A percentile compares a stretch with the other conserved stretches of the same genome.
These are phyloP conservation scores for Heritiera fomes DNA, from an alignment of 345 rosid species.

Conservation along the genomic window DNA sequence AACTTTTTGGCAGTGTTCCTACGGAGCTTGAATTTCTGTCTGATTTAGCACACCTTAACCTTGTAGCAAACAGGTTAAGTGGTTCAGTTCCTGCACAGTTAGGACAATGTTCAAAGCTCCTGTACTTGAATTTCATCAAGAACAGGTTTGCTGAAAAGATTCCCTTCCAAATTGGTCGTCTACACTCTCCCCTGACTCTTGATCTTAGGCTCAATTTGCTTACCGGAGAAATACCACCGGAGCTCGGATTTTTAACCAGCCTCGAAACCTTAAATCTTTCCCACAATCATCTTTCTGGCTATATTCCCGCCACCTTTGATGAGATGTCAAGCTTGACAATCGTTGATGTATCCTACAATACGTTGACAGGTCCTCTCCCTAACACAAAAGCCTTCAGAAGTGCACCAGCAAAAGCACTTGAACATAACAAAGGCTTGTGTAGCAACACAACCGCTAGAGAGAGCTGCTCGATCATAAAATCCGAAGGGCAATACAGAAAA, in stretches of 20 bases:
- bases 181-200: conserved; percentile 25
- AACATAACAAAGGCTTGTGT: conserved; percentile 39
- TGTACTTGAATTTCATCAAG: conserved; percentile 37
- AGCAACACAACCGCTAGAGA: conserved; percentile 14
- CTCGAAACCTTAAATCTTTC: conserved; percentile 43
- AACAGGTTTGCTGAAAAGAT: conserved; percentile 30
- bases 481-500: conserved; percentile 3
- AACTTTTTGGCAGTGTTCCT: conserved; percentile 33
- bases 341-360: conserved; percentile 42
- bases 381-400: conserved; percentile 31
- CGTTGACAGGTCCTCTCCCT: conserved; percentile 45
- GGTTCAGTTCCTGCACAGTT: conserved; percentile 24
- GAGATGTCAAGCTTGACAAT: conserved; percentile 24
- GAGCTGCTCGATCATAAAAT: neutral
- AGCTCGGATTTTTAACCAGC: conserved; percentile 30
- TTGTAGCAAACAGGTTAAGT: conserved; percentile 35
- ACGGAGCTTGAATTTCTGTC: conserved; percentile 26
- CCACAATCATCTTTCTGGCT: conserved; percentile 42
- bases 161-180: conserved; percentile 33
- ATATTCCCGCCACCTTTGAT: conserved; percentile 33
- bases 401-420: conserved; percentile 34
- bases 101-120: conserved; percentile 28
- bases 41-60: conserved; percentile 33
- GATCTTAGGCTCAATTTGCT: conserved; percentile 45
- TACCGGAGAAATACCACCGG: conserved; percentile 35